phyloP scores from a whole-genome alignment of 495 filamentous ascomycete genomes.

The Penicillium paxilli region DNA sequence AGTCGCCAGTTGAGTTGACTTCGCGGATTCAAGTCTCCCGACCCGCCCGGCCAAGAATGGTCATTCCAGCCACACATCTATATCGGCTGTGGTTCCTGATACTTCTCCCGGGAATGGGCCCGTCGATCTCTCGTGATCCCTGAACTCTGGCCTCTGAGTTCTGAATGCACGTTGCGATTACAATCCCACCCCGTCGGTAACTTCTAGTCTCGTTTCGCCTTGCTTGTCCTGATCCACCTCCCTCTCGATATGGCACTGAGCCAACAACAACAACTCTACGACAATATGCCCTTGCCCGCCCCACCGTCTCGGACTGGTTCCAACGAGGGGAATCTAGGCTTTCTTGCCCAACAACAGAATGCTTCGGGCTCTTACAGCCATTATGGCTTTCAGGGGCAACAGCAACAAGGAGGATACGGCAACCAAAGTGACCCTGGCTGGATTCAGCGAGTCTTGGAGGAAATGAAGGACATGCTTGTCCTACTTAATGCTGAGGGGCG shows the following conservation, averaged over 20 bases:
- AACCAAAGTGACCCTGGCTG: constrained; percentile 86
- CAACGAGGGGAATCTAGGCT: constrained; percentile 12
- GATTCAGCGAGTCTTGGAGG: constrained; percentile 84
- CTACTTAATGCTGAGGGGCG: constrained; percentile 82
- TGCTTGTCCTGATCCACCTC: not conserved
- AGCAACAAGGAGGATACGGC: constrained; percentile 59
- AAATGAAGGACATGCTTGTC: constrained; percentile 85
- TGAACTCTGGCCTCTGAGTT: constrained; percentile 2
- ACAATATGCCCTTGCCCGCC: constrained; percentile 7
- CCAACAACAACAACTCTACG: constrained; percentile 15
- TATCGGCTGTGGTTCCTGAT: constrained; percentile 4
- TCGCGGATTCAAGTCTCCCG: not conserved
- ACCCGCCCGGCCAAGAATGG: constrained; percentile 1
- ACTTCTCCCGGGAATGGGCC: constrained; percentile 6
- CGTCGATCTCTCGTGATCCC: not conserved
- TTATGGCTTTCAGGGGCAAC: constrained; percentile 50
- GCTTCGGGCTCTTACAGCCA: constrained; percentile 28
- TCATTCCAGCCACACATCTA: not conserved
- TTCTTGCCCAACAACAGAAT: constrained; percentile 16
- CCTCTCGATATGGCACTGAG: constrained; percentile 15
- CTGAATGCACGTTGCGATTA: not conserved
- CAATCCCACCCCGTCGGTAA: not conserved
- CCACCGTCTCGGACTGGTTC: constrained; percentile 10
- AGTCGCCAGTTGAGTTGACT: not conserved
- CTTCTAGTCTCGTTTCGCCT: not conserved